Base-by-base conservation (phyloP, 2,329 filamentous ascomycete species). In the Colletotrichum agaves region DNA sequence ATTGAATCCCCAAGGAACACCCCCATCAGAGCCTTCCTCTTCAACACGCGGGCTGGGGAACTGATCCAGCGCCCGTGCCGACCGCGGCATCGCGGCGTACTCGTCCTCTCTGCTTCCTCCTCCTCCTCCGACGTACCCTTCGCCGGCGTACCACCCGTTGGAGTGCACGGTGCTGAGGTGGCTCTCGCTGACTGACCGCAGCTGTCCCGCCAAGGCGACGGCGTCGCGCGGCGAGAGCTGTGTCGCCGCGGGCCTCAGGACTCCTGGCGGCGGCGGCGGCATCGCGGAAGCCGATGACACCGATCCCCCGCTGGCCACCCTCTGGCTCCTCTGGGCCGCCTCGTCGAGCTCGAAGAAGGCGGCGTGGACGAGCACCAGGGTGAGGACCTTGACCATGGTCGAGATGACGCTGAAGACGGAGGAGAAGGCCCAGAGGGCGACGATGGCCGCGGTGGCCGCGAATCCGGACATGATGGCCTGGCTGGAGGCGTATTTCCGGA, bases 361-460 rank as follows among this genome's bases (percentile, higher is more conserved):
- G 12, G 61, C 65, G 61, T 68, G 65, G 5, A 58, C 39, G 39
- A 64, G 55, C 19, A 68, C 61, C 33, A 68, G 65, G 39, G 44
- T 17, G 17, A 53, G 53, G 53, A 68, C 65, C 53, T 68, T 64
- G 53, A 64, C 41, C 15, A 68, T 39, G 13, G 65, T 68, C 11
- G 47, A 33, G 47, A 68, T 23, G 21, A 68, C 65, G 47, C 65
- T 55, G 23, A 68, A 68, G 21, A 65, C 31, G 7, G 65, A 68
- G n/a, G 61, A 68, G 31, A 68, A 68, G 11, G 61, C 65, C 65
- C 65, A 68, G 15, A 68, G 53, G 4, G 19, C 65, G 19, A 68
- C 65, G 33, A 68, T 21, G 61, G 46, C 65, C 7, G 65, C 31
- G 15, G 49, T 23, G 31, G 47, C 61, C 27, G 65, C 44, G 41